Conservation (phyloP, 2,329 filamentous ascomycete genomes). For the Hypocrella siamensis region DNA sequence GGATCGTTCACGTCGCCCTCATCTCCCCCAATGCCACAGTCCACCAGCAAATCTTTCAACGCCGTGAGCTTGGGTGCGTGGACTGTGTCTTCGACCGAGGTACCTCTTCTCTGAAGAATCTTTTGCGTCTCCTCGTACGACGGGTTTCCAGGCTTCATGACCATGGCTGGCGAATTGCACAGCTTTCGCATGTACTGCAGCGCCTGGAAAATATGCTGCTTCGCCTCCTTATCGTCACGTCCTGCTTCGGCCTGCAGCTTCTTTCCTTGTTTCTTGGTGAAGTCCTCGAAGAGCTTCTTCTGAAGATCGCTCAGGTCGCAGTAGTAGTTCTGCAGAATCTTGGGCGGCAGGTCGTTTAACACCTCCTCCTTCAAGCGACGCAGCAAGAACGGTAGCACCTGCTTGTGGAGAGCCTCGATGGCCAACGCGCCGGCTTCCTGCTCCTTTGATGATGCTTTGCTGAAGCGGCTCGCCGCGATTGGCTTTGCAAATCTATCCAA, state of each 20-base stretch:
- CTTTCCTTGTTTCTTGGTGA: slow-evolving; percentile 84
- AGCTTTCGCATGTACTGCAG: slow-evolving; percentile 99
- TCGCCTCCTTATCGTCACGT: slow-evolving; percentile 77
- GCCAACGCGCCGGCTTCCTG: slow-evolving; percentile 93
- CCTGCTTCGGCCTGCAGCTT: slow-evolving; percentile 73
- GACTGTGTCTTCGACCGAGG: slow-evolving; percentile 64
- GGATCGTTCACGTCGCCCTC: slow-evolving; percentile 43
- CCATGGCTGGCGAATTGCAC: slow-evolving; percentile 91
- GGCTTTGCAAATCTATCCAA: slow-evolving; percentile 89
- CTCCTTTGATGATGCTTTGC: slow-evolving; percentile 95
- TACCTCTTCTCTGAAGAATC: slow-evolving; percentile 62
- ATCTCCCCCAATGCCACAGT: slow-evolving; percentile 86
- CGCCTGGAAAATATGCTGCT: slow-evolving; percentile 98
- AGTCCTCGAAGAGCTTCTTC: slow-evolving; percentile 90
- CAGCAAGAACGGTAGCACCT: slow-evolving; percentile 89
- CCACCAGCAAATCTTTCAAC: slow-evolving; percentile 83
- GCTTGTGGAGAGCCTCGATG: slow-evolving; percentile 96
- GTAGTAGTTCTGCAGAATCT: slow-evolving; percentile 99
- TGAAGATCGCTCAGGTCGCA: slow-evolving; percentile 94
- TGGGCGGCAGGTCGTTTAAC: slow-evolving; percentile 85
- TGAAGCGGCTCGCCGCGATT: slow-evolving; percentile 85
- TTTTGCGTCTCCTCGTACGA: slow-evolving; percentile 79
- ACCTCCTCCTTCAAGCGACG: slow-evolving; percentile 96
- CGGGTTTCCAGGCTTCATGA: slow-evolving; percentile 87
- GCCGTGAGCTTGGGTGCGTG: slow-evolving; percentile 91